Conservation (phyloP, 148 eudicot species). For the Amaranthus palmeri region DNA sequence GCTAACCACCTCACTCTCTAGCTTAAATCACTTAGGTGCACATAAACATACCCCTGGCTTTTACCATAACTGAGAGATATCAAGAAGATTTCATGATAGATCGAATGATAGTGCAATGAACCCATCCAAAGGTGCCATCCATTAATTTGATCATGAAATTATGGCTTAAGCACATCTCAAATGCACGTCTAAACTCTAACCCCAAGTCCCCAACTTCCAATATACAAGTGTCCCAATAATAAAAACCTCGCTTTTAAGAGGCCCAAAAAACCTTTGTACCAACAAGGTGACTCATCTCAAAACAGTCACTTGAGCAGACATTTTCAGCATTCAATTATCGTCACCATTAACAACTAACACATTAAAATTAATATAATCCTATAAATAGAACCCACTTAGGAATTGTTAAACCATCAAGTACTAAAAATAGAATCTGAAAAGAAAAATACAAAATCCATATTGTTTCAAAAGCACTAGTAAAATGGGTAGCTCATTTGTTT, state of each 20-base stretch:
- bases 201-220: too few species aligned
- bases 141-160: too few species aligned
- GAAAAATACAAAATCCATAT: background rate
- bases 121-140: too few species aligned
- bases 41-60: too few species aligned
- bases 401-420: constrained; percentile 2
- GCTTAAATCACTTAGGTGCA: too few species aligned
- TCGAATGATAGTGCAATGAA: too few species aligned
- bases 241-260: background rate
- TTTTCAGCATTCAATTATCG: background rate
- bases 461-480: background rate
- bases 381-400: constrained; percentile 6
- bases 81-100: too few species aligned
- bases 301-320: background rate
- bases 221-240: too few species aligned
- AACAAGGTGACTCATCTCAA: background rate
- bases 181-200: too few species aligned
- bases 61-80: too few species aligned
- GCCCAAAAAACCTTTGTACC: background rate
- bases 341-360: background rate
- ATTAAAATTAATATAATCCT: background rate
- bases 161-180: too few species aligned
- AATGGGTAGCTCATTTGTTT: constrained; percentile 21
- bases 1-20: too few species aligned
- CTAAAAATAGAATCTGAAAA: background rate